phyloP scores from a whole-genome alignment of 768 basidiomycete species.

The Cystobasidium ongulense region DNA sequence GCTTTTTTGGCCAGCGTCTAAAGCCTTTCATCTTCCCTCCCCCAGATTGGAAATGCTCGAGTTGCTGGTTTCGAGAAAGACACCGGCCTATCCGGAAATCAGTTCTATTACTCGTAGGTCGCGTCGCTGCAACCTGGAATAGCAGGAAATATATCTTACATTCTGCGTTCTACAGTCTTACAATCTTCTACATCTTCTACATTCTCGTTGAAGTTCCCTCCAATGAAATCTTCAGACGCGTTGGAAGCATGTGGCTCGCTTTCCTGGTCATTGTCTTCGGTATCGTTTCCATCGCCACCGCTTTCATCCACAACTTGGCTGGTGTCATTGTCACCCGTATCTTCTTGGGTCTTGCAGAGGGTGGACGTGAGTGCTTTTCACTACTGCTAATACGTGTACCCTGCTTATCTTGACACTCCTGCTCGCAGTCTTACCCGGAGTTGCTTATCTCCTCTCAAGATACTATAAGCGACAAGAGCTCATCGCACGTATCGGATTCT shows the following conservation, averaged over 20 bases:
- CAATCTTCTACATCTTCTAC: slow-evolving; percentile 29
- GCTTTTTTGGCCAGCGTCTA: background rate
- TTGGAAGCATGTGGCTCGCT: slow-evolving; percentile 12
- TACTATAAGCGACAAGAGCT: slow-evolving; percentile 30
- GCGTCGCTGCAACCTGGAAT: background rate
- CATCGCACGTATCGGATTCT: slow-evolving; percentile 24
- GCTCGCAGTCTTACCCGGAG: slow-evolving; percentile 13
- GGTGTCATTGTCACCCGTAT: slow-evolving; percentile 18
- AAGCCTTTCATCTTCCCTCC: background rate
- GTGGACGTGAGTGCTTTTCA: slow-evolving; percentile 7
- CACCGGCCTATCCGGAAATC: slow-evolving; percentile 8
- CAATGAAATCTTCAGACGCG: slow-evolving; percentile 3
- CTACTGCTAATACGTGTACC: background rate
- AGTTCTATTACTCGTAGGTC: background rate
- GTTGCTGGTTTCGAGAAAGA: slow-evolving; percentile 29
- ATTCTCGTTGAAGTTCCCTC: slow-evolving; percentile 18
- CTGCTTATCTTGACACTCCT: background rate
- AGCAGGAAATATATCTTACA: background rate
- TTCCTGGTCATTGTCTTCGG: slow-evolving; percentile 28
- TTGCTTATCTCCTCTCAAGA: slow-evolving; percentile 15
- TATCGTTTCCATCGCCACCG: slow-evolving; percentile 11
- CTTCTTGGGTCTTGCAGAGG: slow-evolving; percentile 26
- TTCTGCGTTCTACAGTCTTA: background rate
- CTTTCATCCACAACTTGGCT: slow-evolving; percentile 14
- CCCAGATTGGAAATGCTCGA: slow-evolving; percentile 24